phyloP scores from a whole-genome alignment of 257 asterid genomes.

The Buddleja alternifolia region DNA sequence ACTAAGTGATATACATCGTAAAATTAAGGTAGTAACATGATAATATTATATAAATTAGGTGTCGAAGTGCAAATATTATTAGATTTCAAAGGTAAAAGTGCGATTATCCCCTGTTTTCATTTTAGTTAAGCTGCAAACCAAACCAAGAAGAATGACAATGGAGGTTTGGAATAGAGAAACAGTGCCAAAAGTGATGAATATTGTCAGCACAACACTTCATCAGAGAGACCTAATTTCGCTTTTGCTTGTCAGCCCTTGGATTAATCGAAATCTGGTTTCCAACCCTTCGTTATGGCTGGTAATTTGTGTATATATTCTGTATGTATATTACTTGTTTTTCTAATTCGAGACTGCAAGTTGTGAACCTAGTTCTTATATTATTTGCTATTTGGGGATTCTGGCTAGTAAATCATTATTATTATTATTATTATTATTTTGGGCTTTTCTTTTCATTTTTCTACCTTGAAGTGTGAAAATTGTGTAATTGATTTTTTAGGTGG shows the following conservation, averaged over 20 bases:
- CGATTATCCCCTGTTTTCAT: constrained; percentile 11
- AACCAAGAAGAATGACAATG: constrained; percentile 31
- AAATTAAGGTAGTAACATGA: constrained; percentile 4
- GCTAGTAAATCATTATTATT: too few relatives aligned
- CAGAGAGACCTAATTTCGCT: constrained; percentile 74
- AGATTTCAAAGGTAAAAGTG: background rate
- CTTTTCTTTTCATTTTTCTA: background rate
- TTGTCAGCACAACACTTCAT: constrained; percentile 73
- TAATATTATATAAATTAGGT: constrained; percentile 13
- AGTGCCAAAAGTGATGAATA: constrained; percentile 73
- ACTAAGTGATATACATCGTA: background rate
- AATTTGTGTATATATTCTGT: constrained; percentile 21
- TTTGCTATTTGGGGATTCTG: too few relatives aligned
- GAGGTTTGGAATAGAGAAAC: constrained; percentile 74
- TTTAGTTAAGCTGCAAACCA: constrained; percentile 9
- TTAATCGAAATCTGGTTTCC: constrained; percentile 65
- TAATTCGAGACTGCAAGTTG: background rate
- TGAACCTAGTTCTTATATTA: too few relatives aligned
- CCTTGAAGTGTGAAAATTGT: background rate
- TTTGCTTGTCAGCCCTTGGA: constrained; percentile 68
- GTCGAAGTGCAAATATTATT: background rate
- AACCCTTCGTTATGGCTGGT: constrained; percentile 87
- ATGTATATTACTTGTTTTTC: too few relatives aligned
- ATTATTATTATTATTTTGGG: too few relatives aligned
- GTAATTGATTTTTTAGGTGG: background rate